A percentile compares a stretch with the other conserved stretches of the same genome.
Conservation (phyloP, 345 rosid genomes). For the Psidium guajava region DNA sequence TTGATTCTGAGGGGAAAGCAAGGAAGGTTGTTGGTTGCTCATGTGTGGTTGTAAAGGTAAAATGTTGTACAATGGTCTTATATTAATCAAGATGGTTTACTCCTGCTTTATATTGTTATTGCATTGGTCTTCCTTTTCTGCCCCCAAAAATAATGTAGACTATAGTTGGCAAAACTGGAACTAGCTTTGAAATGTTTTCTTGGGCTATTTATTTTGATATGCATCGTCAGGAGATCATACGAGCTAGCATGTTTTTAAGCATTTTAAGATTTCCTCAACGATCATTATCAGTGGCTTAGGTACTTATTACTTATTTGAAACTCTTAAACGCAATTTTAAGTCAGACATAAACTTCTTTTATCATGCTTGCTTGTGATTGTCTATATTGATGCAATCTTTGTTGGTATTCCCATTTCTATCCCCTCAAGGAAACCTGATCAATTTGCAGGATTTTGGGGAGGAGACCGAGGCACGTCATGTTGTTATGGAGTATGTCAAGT, state of each 20-base stretch:
- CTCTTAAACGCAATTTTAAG: neutral
- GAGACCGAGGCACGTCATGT: slow-evolving; percentile 42
- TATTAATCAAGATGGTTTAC: neutral
- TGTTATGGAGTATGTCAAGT: slow-evolving; percentile 39
- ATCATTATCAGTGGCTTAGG: neutral
- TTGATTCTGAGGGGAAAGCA: slow-evolving; percentile 80
- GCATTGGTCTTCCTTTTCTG: neutral
- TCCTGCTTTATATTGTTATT: neutral
- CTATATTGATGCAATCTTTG: neutral
- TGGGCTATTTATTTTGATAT: neutral
- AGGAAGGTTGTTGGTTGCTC: slow-evolving; percentile 88
- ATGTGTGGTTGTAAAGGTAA: slow-evolving; percentile 75
- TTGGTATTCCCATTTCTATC: neutral
- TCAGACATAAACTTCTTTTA: neutral
- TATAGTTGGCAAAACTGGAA: neutral
- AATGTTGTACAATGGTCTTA: neutral
- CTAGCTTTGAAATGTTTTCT: neutral
- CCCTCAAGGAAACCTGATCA: neutral
- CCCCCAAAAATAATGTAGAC: neutral
- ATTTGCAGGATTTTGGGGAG: slow-evolving; percentile 54
- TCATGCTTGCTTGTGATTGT: neutral
- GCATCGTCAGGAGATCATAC: neutral
- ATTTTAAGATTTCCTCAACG: neutral
- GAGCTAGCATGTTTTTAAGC: neutral
- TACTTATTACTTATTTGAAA: neutral